These are phyloP conservation scores for Cladorrhinum sp. DNA, from an alignment of 2,329 filamentous ascomycete genomes.

Conservation along the genomic window DNA sequence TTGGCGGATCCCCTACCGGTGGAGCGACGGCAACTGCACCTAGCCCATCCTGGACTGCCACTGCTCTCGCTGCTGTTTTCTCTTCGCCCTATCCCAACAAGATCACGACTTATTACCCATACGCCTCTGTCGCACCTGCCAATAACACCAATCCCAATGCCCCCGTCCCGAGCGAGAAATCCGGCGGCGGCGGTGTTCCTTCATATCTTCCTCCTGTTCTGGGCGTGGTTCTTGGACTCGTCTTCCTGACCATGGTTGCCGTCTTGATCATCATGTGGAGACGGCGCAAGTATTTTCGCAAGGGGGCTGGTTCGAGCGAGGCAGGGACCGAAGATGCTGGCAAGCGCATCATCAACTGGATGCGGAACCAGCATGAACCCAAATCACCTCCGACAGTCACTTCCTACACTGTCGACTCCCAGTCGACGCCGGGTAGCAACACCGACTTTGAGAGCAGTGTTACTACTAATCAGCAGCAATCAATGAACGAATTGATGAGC, in stretches of 20 bases:
- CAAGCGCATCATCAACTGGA: slow-evolving; percentile 51
- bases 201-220: slow-evolving; percentile 60
- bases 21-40: slow-evolving; percentile 69
- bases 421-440: slow-evolving; percentile 25
- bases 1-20: slow-evolving; percentile 65
- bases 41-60: slow-evolving; percentile 53
- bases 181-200: slow-evolving; percentile 43
- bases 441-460: slow-evolving; percentile 39
- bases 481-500: slow-evolving; percentile 27
- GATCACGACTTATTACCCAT: slow-evolving; percentile 61
- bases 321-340: slow-evolving; percentile 46
- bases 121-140: slow-evolving; percentile 37
- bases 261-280: slow-evolving; percentile 54
- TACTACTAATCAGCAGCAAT: slow-evolving; percentile 8
- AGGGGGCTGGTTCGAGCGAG: slow-evolving; percentile 36
- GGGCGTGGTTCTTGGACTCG: slow-evolving; percentile 58
- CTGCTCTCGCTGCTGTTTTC: slow-evolving; percentile 52
- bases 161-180: slow-evolving; percentile 14
- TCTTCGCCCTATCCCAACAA: slow-evolving; percentile 53
- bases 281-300: slow-evolving; percentile 43
- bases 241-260: slow-evolving; percentile 51
- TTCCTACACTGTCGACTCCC: slow-evolving; percentile 39
- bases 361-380: slow-evolving; percentile 45
- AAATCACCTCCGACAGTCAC: slow-evolving; percentile 46
- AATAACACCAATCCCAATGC: slow-evolving; percentile 31